Evolutionary conservation across 2,329 filamentous ascomycete species (phyloP), one percentile per base, ranked within the genome.

Genomic region (Plenodomus tracheiphilus): DNA sequence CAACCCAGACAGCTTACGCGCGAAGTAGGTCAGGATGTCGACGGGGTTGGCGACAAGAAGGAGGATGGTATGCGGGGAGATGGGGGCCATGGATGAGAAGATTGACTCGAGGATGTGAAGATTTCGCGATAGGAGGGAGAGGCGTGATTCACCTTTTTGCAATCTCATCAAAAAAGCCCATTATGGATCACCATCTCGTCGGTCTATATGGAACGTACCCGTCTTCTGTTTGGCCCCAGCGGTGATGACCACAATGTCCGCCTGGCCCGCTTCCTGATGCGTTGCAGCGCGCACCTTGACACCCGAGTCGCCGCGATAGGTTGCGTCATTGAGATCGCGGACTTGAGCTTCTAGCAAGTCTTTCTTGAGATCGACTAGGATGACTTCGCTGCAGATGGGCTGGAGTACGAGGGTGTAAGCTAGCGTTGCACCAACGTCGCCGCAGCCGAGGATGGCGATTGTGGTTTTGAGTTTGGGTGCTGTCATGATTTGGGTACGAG

Each of bases 1-100:
- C 1, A 83, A 69, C 1, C 77, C 75, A 0, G 77, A 78, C 15
- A 79, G 62, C 39, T 76, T 68, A 25, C 75, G 73, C 3, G 76
- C 78, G 42, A 82, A 74, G 39, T 77, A 75, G 1, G 81, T 81
- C 28, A 83, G 68, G 21, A 83, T 68, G 57, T 83, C 81, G 17
- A 83, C 79, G 0, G 81, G 81, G 59, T 82, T 82, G 2, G 81
- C 75, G 3, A 82, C 79, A 1, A 82, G 64, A 1, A 83, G 65
- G 0, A 83, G 59, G 22, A 83, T 75, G 0, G 79, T 71, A 45
- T 80, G 72, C 3, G 72, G 63, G 20, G 68, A 69, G 46, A 83
- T 77, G 0, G 79, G 79, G 11, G 70, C 71, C 75, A 83, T 80
- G 28, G 71, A 70, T 2, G 71, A 64, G 25, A 82, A 72, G 15